Evolutionary conservation across 176 grass and related monocot genomes (phyloP), one percentile per base, ranked within the genome.

Genomic region (Musa acuminata): DNA sequence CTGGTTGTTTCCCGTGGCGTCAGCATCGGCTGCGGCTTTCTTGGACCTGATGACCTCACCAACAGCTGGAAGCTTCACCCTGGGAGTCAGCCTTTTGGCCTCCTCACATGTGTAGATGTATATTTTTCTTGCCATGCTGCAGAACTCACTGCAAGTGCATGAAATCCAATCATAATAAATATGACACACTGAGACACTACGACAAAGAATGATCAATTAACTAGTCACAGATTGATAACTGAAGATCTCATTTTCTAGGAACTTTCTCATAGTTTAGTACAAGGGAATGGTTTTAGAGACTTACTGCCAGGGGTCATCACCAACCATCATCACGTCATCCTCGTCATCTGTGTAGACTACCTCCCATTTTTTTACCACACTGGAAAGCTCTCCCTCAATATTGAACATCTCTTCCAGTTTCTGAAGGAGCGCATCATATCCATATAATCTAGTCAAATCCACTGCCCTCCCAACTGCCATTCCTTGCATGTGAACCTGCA

Each of bases 241-340:
- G 35, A 43, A 43, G 35, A 43, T 43, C 35, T 43, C 35, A 43
- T 60, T 8, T 29, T 17, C 13, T 14, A 80, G 49, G n/a, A 55
- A 50, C 16, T 54, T n/a, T 11, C 8, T 29, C 66, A 12, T 4
- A 16, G 17, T 21, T 23, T 17, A 55, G n/a, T 55, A 14, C 12
- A 14, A 16, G 2, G 21, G 8, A 3, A 74, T 35, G 52, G 68
- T 9, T 70, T 53, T 59, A 63, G 51, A 50, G 73, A 72, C 84
- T 84, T 99, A 99, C 95, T 77, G 71, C 95, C 95, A 99, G 64
- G 90, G 95, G 83, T 99, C 90, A n/a, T 99, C 90, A 51, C 95
- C 95, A 74, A 91, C 90, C 72, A 87, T 74, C 95, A 99, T 99
- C 80, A 94, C 87, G 77, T 99, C 95, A 82, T 99, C 86, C 65